Percentiles rank a stretch among this genome's conserved stretches.
These are phyloP conservation scores for Teunomyces kruisii DNA, from an alignment of 805 yeast genomes.

Conservation along the genomic window DNA sequence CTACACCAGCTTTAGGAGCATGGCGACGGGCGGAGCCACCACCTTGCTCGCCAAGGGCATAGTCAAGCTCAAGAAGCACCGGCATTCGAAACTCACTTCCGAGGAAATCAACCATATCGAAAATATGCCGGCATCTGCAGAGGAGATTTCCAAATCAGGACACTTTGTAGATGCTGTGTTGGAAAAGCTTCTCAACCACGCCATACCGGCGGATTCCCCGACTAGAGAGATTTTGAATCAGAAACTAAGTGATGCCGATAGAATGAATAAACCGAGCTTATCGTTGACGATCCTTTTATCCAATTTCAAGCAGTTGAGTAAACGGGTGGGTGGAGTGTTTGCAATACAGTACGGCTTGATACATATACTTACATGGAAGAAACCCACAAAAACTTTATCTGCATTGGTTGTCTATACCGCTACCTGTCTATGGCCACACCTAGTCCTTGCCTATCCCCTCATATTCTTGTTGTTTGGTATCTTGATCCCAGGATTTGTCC, in stretches of 20 bases:
- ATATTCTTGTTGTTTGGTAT: slow-evolving; percentile 53
- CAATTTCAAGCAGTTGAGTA: slow-evolving; percentile 58
- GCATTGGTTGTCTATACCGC: slow-evolving; percentile 60
- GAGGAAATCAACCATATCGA: not conserved
- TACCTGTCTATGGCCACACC: slow-evolving; percentile 69
- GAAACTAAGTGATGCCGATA: slow-evolving; percentile 10
- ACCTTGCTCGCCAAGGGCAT: slow-evolving; percentile 32
- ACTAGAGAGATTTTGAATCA: slow-evolving; percentile 8
- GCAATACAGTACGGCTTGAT: slow-evolving; percentile 60
- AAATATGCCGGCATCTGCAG: not conserved
- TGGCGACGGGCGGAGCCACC: slow-evolving; percentile 41
- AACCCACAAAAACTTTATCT: slow-evolving; percentile 67
- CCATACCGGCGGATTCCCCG: slow-evolving; percentile 49
- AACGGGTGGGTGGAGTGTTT: slow-evolving; percentile 57
- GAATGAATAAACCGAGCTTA: slow-evolving; percentile 38
- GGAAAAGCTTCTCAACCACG: slow-evolving; percentile 50
- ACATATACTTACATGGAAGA: slow-evolving; percentile 69
- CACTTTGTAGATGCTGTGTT: slow-evolving; percentile 62
- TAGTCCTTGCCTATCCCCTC: slow-evolving; percentile 64
- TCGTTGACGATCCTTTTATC: slow-evolving; percentile 56
- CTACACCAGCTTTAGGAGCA: slow-evolving; percentile 16
- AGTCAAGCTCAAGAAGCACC: slow-evolving; percentile 15
- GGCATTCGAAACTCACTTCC: not conserved
- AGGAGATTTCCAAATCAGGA: not conserved
- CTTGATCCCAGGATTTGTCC: slow-evolving; percentile 68